Percentiles rank a stretch among this genome's conserved stretches.
Conservation (phyloP, 2,329 filamentous ascomycete species). For the Neofusicoccum kwambonambiense region DNA sequence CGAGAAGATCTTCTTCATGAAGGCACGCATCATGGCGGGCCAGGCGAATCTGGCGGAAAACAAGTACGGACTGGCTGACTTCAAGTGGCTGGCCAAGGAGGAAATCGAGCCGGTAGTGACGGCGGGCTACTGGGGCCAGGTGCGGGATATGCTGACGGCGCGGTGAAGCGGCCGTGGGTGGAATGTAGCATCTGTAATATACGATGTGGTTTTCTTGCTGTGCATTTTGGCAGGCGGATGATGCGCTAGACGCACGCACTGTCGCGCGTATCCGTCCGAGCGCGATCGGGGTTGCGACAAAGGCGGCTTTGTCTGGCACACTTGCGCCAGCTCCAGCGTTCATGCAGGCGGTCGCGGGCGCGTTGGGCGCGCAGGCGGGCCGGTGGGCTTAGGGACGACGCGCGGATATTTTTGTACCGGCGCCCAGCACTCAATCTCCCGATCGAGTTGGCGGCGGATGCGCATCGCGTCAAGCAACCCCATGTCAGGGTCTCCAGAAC, state of each 20-base stretch:
- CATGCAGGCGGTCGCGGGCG: not conserved
- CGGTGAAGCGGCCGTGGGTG: conserved; percentile 50
- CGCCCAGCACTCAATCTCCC: conserved; percentile 15
- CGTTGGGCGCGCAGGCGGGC: not conserved
- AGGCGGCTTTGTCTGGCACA: conserved; percentile 7
- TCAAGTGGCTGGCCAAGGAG: conserved; percentile 88
- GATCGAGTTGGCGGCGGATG: conserved; percentile 16
- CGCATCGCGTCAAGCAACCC: conserved; percentile 1
- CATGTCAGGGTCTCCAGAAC: conserved; percentile 12
- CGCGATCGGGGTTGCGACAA: conserved; percentile 2
- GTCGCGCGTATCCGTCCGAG: conserved; percentile 9
- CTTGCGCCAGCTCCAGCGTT: not conserved
- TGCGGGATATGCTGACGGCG: conserved; percentile 81
- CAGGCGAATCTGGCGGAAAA: conserved; percentile 78
- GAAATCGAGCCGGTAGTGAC: conserved; percentile 72
- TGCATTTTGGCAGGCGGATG: not conserved
- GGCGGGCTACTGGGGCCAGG: conserved; percentile 67
- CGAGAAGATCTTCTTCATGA: conserved; percentile 92
- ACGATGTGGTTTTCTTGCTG: not conserved
- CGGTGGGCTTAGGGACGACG: not conserved
- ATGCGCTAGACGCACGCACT: conserved; percentile 12
- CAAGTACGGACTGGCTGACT: conserved; percentile 71
- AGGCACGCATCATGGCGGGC: conserved; percentile 94
- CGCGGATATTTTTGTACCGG: conserved; percentile 6
- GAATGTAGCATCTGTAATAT: conserved; percentile 14